phyloP scores from a whole-genome alignment of 495 filamentous ascomycete genomes.

The Apiosordaria backusii region DNA sequence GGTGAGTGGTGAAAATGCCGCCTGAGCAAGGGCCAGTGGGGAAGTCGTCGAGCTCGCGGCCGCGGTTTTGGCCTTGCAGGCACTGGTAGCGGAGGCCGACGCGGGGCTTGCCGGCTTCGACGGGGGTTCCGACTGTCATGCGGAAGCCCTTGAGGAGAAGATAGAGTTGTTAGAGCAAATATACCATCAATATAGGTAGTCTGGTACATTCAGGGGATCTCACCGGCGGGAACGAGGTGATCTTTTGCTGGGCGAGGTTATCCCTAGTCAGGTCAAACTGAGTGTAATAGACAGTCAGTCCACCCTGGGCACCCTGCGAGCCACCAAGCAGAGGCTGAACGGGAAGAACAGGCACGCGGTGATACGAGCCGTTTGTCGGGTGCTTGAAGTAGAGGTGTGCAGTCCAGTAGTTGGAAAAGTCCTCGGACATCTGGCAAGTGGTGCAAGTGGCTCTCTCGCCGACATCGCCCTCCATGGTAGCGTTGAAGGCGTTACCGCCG shows the following conservation, averaged over 20 bases:
- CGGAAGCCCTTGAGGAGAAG: constrained; percentile 36
- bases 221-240: constrained; percentile 42
- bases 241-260: constrained; percentile 29
- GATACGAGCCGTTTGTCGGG: constrained; percentile 45
- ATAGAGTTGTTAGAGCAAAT: not conserved
- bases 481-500: constrained; percentile 50
- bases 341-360: constrained; percentile 36
- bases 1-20: constrained; percentile 48
- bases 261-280: constrained; percentile 40
- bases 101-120: constrained; percentile 31
- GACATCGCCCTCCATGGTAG: constrained; percentile 49
- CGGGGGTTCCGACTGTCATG: constrained; percentile 49
- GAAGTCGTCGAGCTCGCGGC: constrained; percentile 41
- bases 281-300: constrained; percentile 46
- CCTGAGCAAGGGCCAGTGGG: constrained; percentile 41
- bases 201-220: too few species aligned
- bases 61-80: constrained; percentile 34
- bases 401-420: constrained; percentile 40
- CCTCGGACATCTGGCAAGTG: constrained; percentile 28
- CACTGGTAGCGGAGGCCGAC: constrained; percentile 46
- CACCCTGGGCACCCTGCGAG: constrained; percentile 41
- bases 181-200: too few species aligned
- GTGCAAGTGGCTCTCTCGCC: constrained; percentile 36
- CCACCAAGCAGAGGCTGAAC: constrained; percentile 43
- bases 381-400: constrained; percentile 48